Base-by-base conservation (phyloP, 352 stramenopile genomes). In the Pythium graminicola region DNA sequence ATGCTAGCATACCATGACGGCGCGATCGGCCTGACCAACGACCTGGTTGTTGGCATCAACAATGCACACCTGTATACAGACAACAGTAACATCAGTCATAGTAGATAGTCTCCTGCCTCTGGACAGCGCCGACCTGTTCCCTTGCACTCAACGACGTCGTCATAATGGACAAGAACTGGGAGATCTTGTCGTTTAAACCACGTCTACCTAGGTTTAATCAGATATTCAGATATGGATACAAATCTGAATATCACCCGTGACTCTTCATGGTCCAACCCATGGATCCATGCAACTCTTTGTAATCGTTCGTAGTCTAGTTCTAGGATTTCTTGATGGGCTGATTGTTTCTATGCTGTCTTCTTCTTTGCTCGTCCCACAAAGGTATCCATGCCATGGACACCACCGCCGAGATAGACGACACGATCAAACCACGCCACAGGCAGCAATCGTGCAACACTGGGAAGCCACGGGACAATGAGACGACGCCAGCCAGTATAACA, bases 1-100 rank as follows among this genome's bases (percentile, higher is more conserved):
- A 14, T 36, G 31, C 9, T 36, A 36, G 27, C 58, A 40, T 50
- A 91, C 82, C 80, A 91, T 90, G 17, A 93, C 82, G 22, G 78
- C 62, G 46, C 82, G 82, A 46, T 91, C 80, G 8, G 78, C 74
- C 62, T 89, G 87, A 32, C 82, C 82, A 9, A 93, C 54, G n/a
- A 90, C 78, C 54, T 90, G 76, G 60, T 93, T 89, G 47, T 80
- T 46, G 33, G 79, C 57, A 51, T 91, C 74, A n/a, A 93, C 80
- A 47, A 93, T 91, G 52, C 73, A 87, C n/a, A 91, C 80, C 81
- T 93, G 20, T 1, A n/a, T 9, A 26, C 1, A 14, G 5, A 0
- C 36, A 8, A 16, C 19, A 7, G 11, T 8, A 42, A 19, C 23
- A 8, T 42, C 9, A 42, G 36, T 22, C 1, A 8, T 6, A 20